These are phyloP conservation scores for Straminergon stramineum DNA, from an alignment of 225 moss, liverwort and hornwort genomes.

Conservation along the genomic window DNA sequence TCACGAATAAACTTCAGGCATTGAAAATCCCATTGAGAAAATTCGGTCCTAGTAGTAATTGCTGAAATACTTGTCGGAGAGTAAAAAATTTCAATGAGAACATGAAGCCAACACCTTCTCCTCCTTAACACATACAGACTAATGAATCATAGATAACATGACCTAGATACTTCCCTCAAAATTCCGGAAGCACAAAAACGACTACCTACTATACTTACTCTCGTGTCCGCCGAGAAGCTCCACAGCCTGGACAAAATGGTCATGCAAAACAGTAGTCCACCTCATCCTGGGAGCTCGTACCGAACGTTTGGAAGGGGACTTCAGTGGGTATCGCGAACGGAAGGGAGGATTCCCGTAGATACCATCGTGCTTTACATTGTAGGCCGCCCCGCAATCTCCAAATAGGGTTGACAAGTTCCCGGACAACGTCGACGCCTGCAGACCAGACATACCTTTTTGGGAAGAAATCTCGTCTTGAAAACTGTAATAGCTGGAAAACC, in stretches of 20 bases:
- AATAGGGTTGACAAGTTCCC: slow-evolving; percentile 16
- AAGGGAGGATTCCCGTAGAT: slow-evolving; percentile 29
- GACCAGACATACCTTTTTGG: neutral
- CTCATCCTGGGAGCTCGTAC: slow-evolving; percentile 89
- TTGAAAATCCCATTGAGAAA: neutral
- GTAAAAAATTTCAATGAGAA: neutral
- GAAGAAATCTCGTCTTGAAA: neutral
- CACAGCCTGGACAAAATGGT: slow-evolving; percentile 84
- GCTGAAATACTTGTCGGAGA: neutral
- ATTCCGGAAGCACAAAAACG: neutral
- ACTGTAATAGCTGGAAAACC: neutral
- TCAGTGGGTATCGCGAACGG: slow-evolving; percentile 66
- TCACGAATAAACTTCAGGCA: neutral
- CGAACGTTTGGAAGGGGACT: slow-evolving; percentile 63
- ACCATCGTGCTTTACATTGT: slow-evolving; percentile 12
- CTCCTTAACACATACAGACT: neutral
- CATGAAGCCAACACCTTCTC: neutral
- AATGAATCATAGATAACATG: neutral
- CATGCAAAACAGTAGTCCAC: slow-evolving; percentile 74
- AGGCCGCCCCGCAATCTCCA: slow-evolving; percentile 5
- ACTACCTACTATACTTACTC: slow-evolving; percentile 17
- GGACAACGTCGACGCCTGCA: neutral
- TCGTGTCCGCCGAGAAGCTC: slow-evolving; percentile 96
- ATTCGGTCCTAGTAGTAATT: neutral
- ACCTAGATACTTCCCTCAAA: neutral